These are phyloP conservation scores for Colletotrichum camelliae DNA, from an alignment of 2,329 filamentous ascomycete genomes.

Conservation along the genomic window DNA sequence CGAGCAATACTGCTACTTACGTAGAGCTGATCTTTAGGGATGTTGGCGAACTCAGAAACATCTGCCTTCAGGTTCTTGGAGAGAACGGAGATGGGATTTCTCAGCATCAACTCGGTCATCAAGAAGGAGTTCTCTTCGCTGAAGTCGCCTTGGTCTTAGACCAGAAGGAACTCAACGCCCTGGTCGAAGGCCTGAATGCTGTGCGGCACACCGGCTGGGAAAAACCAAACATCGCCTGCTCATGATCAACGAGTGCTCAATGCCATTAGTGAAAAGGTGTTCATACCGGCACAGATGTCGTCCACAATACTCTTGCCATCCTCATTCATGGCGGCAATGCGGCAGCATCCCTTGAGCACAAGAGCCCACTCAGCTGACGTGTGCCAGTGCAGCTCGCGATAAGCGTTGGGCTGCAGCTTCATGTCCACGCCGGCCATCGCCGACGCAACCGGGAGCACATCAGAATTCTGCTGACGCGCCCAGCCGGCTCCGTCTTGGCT, in stretches of 20 bases:
- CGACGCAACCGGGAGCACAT: conserved; percentile 53
- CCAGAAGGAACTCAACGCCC: conserved; percentile 63
- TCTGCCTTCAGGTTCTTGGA: conserved; percentile 60
- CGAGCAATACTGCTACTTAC: neutral
- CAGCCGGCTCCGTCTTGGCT: conserved; percentile 50
- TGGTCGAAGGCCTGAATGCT: conserved; percentile 60
- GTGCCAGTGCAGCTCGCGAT: conserved; percentile 70
- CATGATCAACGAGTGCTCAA: neutral
- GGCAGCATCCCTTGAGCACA: conserved; percentile 58
- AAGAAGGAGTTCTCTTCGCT: conserved; percentile 66
- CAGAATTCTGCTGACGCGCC: conserved; percentile 58
- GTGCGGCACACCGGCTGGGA: conserved; percentile 54
- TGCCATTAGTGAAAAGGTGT: neutral
- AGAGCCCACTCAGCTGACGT: conserved; percentile 58
- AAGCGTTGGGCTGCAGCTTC: conserved; percentile 60
- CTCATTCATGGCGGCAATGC: conserved; percentile 57
- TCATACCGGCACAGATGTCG: conserved; percentile 42
- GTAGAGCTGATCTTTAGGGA: conserved; percentile 53
- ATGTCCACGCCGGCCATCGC: conserved; percentile 65
- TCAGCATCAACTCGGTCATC: conserved; percentile 56
- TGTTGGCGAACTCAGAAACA: conserved; percentile 50
- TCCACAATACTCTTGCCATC: conserved; percentile 53
- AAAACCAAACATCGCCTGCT: conserved; percentile 60
- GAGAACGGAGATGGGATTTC: conserved; percentile 57
- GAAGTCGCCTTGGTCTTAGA: conserved; percentile 65